phyloP scores from a whole-genome alignment of 2,329 filamentous ascomycete genomes.

The Amesomyces nigricolor region DNA sequence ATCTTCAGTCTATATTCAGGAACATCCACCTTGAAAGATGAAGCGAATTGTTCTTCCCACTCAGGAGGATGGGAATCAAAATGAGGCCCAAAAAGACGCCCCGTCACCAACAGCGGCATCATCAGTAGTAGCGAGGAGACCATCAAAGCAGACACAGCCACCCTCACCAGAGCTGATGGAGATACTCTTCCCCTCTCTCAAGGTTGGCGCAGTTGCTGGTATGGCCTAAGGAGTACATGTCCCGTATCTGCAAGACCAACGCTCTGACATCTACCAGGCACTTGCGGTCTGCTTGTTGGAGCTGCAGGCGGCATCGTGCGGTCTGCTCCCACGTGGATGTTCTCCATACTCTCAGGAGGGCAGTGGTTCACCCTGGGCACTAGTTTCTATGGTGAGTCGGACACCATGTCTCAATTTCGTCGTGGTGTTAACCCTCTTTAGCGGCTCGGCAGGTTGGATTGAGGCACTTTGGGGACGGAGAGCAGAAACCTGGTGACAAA shows the following conservation, averaged over 20 bases:
- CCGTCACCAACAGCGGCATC: background rate
- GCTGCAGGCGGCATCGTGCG: conserved; percentile 67
- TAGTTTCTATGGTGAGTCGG: conserved; percentile 64
- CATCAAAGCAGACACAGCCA: conserved; percentile 20
- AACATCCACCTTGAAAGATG: background rate
- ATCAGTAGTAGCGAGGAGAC: background rate
- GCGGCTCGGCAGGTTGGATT: conserved; percentile 45
- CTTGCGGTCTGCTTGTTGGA: conserved; percentile 57
- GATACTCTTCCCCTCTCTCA: conserved; percentile 47
- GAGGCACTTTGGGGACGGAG: conserved; percentile 44
- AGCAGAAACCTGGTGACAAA: conserved; percentile 53
- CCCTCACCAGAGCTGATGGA: conserved; percentile 38
- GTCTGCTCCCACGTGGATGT: conserved; percentile 61
- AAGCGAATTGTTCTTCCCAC: background rate
- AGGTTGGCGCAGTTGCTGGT: conserved; percentile 58
- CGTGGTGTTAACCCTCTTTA: conserved; percentile 26
- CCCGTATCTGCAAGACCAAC: background rate
- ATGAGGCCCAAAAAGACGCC: background rate
- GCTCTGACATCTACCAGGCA: conserved; percentile 38
- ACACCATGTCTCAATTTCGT: background rate
- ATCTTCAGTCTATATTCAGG: no score
- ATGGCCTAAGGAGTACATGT: conserved; percentile 15
- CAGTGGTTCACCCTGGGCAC: conserved; percentile 78
- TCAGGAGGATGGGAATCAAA: background rate
- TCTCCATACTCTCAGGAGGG: conserved; percentile 64